phyloP scores from a whole-genome alignment of 345 rosid genomes.

The Leavenworthia alabamica region DNA sequence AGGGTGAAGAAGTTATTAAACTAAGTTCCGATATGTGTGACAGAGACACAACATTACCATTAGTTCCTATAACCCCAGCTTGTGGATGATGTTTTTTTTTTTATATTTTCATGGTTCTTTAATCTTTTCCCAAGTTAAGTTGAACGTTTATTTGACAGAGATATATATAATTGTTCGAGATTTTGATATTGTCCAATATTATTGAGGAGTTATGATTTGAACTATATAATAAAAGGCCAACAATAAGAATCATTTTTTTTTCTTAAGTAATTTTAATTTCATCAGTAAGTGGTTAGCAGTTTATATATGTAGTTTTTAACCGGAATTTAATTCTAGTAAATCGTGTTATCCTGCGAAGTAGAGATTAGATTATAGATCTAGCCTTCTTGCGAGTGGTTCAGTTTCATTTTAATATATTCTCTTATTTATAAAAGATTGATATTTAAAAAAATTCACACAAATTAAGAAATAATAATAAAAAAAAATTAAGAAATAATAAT shows the following conservation, averaged over 20 bases:
- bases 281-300: no score
- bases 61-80: constrained; percentile 18
- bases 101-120: neutral
- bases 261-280: neutral
- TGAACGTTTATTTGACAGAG: neutral
- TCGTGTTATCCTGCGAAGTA: no score
- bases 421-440: no score
- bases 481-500: no score
- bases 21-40: constrained; percentile 24
- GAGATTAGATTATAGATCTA: no score
- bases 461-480: no score
- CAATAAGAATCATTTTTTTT: neutral
- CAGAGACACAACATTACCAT: constrained; percentile 27
- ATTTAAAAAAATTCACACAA: no score
- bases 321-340: no score
- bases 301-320: no score
- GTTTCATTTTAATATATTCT: no score
- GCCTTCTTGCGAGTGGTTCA: no score
- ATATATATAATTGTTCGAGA: neutral
- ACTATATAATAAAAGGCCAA: neutral
- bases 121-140: neutral
- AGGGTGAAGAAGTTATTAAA: constrained; percentile 30
- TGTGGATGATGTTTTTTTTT: constrained; percentile 19
- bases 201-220: neutral
- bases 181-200: neutral